These are phyloP conservation scores for Tieghemostelium lacteum DNA, from an alignment of 78 protist species.

Conservation along the genomic window DNA sequence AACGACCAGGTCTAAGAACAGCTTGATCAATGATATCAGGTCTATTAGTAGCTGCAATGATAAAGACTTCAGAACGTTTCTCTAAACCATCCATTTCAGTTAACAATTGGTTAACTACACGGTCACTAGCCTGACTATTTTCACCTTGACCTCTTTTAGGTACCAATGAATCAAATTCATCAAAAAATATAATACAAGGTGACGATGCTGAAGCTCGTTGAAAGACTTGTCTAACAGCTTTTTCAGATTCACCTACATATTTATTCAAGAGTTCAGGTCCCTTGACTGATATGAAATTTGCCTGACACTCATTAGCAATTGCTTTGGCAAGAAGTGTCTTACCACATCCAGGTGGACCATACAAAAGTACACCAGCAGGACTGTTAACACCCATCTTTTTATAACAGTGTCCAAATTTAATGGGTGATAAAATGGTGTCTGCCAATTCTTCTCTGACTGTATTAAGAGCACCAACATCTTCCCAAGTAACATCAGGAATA, in stretches of 20 bases:
- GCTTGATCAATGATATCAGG: constrained; percentile 97
- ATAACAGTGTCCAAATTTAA: constrained; percentile 68
- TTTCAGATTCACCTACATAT: constrained; percentile 99
- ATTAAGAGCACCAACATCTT: constrained; percentile 96
- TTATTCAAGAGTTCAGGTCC: constrained; percentile 99
- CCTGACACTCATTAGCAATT: constrained; percentile 91
- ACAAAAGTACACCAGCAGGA: constrained; percentile 86
- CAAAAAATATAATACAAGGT: constrained; percentile 99
- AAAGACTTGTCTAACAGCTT: constrained; percentile 97
- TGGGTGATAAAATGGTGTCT: constrained; percentile 84
- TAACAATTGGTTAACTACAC: constrained; percentile 97
- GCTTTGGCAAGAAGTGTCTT: constrained; percentile 99
- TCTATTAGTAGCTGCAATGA: constrained; percentile 99
- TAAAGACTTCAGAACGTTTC: constrained; percentile 87
- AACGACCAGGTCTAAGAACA: constrained; percentile 99
- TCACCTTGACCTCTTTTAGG: constrained; percentile 91
- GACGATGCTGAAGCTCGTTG: constrained; percentile 91
- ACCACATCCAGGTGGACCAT: constrained; percentile 99
- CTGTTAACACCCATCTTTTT: constrained; percentile 58
- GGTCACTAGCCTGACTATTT: constrained; percentile 94
- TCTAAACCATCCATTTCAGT: constrained; percentile 99
- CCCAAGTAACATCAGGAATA: constrained; percentile 97
- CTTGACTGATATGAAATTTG: constrained; percentile 97
- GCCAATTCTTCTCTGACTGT: constrained; percentile 89
- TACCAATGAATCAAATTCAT: constrained; percentile 98